Percentiles rank a stretch among this genome's conserved stretches.
Evolutionary conservation across 2,329 filamentous ascomycete species (phyloP).

Genomic region (Simplicillium sp.): DNA sequence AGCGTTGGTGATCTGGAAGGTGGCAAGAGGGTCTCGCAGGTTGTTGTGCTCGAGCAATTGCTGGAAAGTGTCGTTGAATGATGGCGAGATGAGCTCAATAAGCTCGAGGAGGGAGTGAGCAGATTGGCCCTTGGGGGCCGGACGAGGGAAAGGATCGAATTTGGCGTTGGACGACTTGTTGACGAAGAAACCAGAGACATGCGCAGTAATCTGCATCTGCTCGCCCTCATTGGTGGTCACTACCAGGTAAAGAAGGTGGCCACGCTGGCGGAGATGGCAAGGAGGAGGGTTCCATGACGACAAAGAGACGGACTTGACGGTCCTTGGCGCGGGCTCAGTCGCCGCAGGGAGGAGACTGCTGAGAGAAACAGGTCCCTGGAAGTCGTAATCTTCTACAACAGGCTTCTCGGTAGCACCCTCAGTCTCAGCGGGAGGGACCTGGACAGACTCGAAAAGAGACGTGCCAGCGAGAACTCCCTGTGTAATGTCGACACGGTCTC

Average conservation of each 20-base stretch:
- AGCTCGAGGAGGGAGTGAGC: constrained; percentile 82
- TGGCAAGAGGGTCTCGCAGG: constrained; percentile 77
- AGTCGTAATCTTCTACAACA: constrained; percentile 62
- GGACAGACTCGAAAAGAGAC: constrained; percentile 78
- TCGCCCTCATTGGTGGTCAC: constrained; percentile 90
- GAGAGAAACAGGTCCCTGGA: constrained; percentile 58
- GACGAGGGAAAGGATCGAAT: constrained; percentile 81
- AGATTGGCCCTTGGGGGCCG: constrained; percentile 65
- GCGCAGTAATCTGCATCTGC: constrained; percentile 85
- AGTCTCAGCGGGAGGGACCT: constrained; percentile 19
- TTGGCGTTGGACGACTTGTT: constrained; percentile 94
- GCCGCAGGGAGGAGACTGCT: constrained; percentile 61
- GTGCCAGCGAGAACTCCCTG: constrained; percentile 78
- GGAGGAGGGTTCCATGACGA: constrained; percentile 97
- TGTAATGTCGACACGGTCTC: constrained; percentile 76
- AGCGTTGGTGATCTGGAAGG: constrained; percentile 92
- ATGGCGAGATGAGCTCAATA: constrained; percentile 70
- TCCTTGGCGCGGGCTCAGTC: constrained; percentile 68
- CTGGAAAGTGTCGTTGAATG: constrained; percentile 68
- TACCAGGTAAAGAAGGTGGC: constrained; percentile 84
- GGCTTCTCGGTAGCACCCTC: constrained; percentile 20
- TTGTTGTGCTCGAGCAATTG: constrained; percentile 78
- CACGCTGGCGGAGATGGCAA: constrained; percentile 80
- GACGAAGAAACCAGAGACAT: constrained; percentile 92
- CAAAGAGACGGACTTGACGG: constrained; percentile 77